Percentiles rank a stretch among this genome's conserved stretches.
Conservation (phyloP, 1,284 basidiomycete species). For the Abortiporus biennis region DNA sequence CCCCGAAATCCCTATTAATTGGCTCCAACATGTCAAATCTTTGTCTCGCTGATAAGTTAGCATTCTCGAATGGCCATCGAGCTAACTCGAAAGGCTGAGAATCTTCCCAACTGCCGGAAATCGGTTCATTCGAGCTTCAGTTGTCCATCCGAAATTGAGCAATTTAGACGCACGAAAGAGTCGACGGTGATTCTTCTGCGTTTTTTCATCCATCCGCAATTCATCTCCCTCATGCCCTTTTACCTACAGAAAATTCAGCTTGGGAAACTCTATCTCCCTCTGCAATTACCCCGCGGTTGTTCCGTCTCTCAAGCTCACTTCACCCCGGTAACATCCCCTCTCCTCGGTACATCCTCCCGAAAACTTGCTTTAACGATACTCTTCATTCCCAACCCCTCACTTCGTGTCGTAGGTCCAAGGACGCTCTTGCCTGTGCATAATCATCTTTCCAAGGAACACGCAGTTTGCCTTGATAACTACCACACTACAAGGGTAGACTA, state of each 20-base stretch:
- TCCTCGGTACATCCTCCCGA: constrained; percentile 12
- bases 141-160: too few relatives aligned
- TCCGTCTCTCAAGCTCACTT: constrained; percentile 18
- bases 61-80: too few relatives aligned
- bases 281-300: constrained; percentile 22
- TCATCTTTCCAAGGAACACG: too few relatives aligned
- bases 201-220: constrained; percentile 14
- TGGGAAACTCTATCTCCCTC: constrained; percentile 17
- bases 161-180: constrained; percentile 4
- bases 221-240: constrained; percentile 11
- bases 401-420: too few relatives aligned
- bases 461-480: too few relatives aligned
- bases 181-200: constrained; percentile 22
- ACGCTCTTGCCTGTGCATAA: too few relatives aligned
- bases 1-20: too few relatives aligned
- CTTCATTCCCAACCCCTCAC: constrained; percentile 7
- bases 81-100: constrained; percentile 2
- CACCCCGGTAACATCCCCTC: constrained; percentile 7
- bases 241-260: constrained; percentile 12
- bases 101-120: constrained; percentile 6
- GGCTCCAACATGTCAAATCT: too few relatives aligned
- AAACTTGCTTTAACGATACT: too few relatives aligned
- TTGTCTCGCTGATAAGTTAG: too few relatives aligned
- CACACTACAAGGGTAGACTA: too few relatives aligned
- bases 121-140: too few relatives aligned